phyloP scores from a whole-genome alignment of 1,139 yeast species.

The Geotrichum reessii region DNA sequence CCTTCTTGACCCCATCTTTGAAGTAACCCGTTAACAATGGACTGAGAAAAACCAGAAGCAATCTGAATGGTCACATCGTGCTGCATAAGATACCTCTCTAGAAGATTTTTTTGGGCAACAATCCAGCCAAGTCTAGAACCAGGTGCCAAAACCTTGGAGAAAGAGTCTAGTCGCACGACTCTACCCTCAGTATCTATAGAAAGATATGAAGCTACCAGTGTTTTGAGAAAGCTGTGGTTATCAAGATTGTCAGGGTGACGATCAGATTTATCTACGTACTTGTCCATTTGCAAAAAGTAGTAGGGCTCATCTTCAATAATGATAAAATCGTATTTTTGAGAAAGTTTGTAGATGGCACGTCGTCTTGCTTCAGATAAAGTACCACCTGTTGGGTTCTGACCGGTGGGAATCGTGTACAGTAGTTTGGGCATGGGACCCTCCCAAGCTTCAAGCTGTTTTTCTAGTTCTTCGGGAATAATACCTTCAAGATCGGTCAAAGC shows the following conservation, averaged over 20 bases:
- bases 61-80: slow-evolving; percentile 82
- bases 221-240: slow-evolving; percentile 51
- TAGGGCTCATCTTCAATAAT: slow-evolving; percentile 92
- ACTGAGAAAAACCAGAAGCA: slow-evolving; percentile 76
- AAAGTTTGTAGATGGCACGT: slow-evolving; percentile 59
- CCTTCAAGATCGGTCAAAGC: slow-evolving; percentile 77
- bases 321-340: slow-evolving; percentile 71
- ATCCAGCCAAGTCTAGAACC: slow-evolving; percentile 91
- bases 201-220: slow-evolving; percentile 73
- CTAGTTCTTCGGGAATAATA: slow-evolving; percentile 68
- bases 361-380: slow-evolving; percentile 70
- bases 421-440: slow-evolving; percentile 66
- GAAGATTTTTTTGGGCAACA: slow-evolving; percentile 59
- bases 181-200: slow-evolving; percentile 83
- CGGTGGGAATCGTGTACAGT: slow-evolving; percentile 82
- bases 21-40: slow-evolving; percentile 57
- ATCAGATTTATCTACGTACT: slow-evolving; percentile 44
- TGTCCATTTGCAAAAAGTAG: slow-evolving; percentile 85
- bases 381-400: slow-evolving; percentile 94
- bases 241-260: slow-evolving; percentile 29
- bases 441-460: slow-evolving; percentile 63
- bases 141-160: slow-evolving; percentile 90
- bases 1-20: slow-evolving; percentile 72
- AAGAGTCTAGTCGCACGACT: slow-evolving; percentile 83
- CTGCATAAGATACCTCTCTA: slow-evolving; percentile 64